Base-by-base conservation (phyloP, 805 yeast species). In the Wilhelminamyces savonicus region DNA sequence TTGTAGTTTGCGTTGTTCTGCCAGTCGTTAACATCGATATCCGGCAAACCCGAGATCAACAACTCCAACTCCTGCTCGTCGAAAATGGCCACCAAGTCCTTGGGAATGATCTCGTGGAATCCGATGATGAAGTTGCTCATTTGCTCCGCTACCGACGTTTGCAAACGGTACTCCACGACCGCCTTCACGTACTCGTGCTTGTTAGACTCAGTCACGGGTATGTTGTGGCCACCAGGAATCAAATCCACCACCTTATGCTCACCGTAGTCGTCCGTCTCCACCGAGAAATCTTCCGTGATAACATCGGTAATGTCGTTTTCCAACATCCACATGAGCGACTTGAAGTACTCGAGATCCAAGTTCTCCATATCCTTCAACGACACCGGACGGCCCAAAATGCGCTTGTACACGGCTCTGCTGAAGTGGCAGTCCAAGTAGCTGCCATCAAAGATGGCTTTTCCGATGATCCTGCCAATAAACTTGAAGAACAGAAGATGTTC, bases 21-120 rank as follows among this genome's bases (percentile, higher is more conserved):
- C 99, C 99, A 92, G 51, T 92, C 99, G 43, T 79, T 85, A 13
- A 90, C 90, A 59, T 86, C 95, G 46, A 92, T 87, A 46, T 90
- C 96, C 2, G 99, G 98, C 45, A 92, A 66, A 3, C 99, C 99
- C 21, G 94, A 82, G 24, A 92, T 83, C 43, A 92, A 67, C 37
- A 92, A 69, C 59, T 92, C 99, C 34, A 92, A 65, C 54, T 92
- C 99, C 48, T 88, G 95, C 50, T 92, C 98, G 54, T 87, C 95
- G 60, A 92, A 92, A 18, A 90, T 82, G 0, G 90, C 66, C 25
- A 92, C 76, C 37, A 86, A 59, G 10, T 86, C 90, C 43, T 78
- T 75, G 11, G 95, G 86, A 40, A 92, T 83, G 18, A 92, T 76
- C 36, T 88, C 94, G 50, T 85, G 84, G 68, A 92, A 90, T 0